Evolutionary conservation across 768 basidiomycete species (phyloP).

Genomic region (Russula compacta): DNA sequence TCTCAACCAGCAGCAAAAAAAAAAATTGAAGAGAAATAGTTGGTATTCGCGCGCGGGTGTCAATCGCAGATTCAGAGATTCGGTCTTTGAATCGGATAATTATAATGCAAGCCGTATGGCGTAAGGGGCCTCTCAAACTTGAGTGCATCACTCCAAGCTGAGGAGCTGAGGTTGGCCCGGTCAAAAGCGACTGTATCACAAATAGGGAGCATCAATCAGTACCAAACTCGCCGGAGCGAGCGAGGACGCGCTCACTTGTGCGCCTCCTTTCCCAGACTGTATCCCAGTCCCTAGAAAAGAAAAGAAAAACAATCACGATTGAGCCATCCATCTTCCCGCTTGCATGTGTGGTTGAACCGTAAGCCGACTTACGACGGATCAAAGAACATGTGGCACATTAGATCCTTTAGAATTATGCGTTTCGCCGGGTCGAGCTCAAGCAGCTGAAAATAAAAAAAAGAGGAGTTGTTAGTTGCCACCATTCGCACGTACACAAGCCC

Average conservation of each 20-base stretch:
- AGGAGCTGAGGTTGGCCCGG: not conserved
- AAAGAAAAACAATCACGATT: not conserved
- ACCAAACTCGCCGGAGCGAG: too few relatives aligned
- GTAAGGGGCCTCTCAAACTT: not conserved
- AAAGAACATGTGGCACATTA: not conserved
- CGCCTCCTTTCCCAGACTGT: not conserved
- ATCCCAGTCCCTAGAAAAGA: not conserved
- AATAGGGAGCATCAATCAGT: not conserved
- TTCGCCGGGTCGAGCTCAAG: conserved; percentile 1
- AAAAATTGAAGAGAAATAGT: too few relatives aligned
- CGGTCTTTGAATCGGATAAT: not conserved
- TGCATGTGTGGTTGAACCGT: too few relatives aligned
- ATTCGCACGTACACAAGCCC: not conserved
- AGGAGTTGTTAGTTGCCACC: not conserved
- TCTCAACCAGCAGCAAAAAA: too few relatives aligned
- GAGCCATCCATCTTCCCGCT: not conserved
- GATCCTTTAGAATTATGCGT: not conserved
- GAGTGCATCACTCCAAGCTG: conserved; percentile 4
- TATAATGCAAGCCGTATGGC: not conserved
- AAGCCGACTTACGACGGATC: not conserved
- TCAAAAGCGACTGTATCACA: not conserved
- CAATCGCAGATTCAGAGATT: too few relatives aligned
- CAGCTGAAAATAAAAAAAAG: not conserved
- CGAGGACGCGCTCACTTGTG: not conserved
- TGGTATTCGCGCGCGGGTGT: too few relatives aligned